These are phyloP conservation scores for Stachybotrys elegans DNA, from an alignment of 2,329 filamentous ascomycete species.

Conservation along the genomic window DNA sequence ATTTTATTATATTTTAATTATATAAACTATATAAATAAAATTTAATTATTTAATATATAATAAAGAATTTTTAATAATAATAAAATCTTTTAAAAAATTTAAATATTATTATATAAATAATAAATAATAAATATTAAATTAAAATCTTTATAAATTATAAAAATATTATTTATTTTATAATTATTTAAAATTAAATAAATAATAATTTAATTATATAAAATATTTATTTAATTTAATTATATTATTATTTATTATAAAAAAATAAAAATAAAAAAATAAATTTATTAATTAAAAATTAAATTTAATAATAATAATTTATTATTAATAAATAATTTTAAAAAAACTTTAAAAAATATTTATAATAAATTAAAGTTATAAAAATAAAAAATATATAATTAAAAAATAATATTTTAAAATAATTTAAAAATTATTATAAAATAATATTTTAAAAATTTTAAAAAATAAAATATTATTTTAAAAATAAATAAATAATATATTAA, in stretches of 20 bases:
- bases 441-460: too few species aligned
- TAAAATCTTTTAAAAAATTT: background rate
- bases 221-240: background rate
- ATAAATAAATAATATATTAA: too few species aligned
- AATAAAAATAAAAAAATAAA: background rate
- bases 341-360: too few species aligned
- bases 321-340: too few species aligned
- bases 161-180: background rate
- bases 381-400: background rate
- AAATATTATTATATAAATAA: background rate
- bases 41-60: background rate
- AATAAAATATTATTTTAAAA: too few species aligned
- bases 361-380: background rate
- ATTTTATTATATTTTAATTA: background rate
- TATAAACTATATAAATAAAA: background rate
- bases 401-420: too few species aligned
- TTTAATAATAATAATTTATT: too few species aligned
- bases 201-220: background rate
- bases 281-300: background rate
- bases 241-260: background rate
- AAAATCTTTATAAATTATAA: background rate
- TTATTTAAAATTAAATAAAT: background rate
- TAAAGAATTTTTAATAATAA: background rate
- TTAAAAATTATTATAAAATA: too few species aligned
- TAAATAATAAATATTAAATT: background rate